A percentile compares a stretch with the other conserved stretches of the same genome.
phyloP scores from a whole-genome alignment of 345 rosid genomes.

The Excoecaria agallocha region DNA sequence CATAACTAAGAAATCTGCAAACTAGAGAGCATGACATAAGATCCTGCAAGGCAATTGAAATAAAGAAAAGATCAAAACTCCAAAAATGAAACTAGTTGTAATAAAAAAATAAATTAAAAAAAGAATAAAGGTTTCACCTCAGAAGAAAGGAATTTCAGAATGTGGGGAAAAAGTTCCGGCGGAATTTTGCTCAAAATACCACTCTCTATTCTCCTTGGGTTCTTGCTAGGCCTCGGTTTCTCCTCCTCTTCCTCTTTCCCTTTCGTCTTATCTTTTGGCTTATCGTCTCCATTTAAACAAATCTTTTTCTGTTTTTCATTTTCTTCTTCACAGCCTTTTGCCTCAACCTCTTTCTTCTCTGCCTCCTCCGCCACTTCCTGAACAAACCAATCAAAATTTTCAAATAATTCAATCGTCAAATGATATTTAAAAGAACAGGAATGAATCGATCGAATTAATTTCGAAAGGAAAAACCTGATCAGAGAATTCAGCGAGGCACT shows the following conservation, averaged over 20 bases:
- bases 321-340: conserved; percentile 35
- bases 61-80: not conserved
- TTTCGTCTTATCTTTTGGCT: not conserved
- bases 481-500: conserved; percentile 53
- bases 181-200: conserved; percentile 79
- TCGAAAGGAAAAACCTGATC: conserved; percentile 32
- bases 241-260: not conserved
- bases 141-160: conserved; percentile 88
- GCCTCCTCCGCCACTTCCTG: conserved; percentile 11
- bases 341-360: conserved; percentile 27
- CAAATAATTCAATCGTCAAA: not conserved
- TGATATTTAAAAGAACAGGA: not conserved
- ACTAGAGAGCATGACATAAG: conserved; percentile 78
- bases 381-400: conserved; percentile 2
- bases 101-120: not conserved
- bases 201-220: conserved; percentile 48
- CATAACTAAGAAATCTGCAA: conserved; percentile 67
- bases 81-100: not conserved
- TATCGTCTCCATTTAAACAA: not conserved
- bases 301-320: too few species aligned
- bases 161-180: conserved; percentile 70
- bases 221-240: not conserved
- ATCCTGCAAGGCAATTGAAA: conserved; percentile 46
- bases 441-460: not conserved
- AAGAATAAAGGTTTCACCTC: conserved; percentile 44